Percentiles rank a stretch among this genome's conserved stretches.
These are phyloP conservation scores for Coffea canephora DNA, from an alignment of 257 asterid genomes.

Conservation along the genomic window DNA sequence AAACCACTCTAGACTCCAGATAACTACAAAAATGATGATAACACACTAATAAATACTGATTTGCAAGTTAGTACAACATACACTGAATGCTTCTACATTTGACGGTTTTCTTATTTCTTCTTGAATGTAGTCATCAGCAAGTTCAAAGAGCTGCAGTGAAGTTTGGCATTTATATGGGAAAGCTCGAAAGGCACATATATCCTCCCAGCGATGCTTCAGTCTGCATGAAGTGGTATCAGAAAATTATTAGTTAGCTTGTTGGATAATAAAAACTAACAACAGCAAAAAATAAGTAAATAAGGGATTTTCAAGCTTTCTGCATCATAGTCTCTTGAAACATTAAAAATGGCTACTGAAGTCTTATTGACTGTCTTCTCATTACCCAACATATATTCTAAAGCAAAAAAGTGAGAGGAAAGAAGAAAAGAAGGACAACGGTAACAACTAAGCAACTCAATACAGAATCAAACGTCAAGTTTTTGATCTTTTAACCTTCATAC, in stretches of 20 bases:
- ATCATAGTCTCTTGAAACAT: background rate
- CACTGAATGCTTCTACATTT: conserved; percentile 55
- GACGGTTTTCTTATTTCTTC: conserved; percentile 81
- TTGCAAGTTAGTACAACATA: conserved; percentile 37
- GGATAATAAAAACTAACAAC: background rate
- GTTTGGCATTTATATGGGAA: conserved; percentile 72
- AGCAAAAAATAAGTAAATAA: background rate
- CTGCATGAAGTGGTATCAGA: conserved; percentile 34
- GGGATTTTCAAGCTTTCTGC: background rate
- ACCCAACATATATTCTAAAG: background rate
- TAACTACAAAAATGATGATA: background rate
- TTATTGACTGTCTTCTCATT: background rate
- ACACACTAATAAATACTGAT: background rate
- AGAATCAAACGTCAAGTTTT: background rate
- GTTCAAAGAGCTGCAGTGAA: conserved; percentile 69
- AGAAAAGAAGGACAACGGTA: background rate
- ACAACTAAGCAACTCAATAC: background rate
- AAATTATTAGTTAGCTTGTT: conserved; percentile 1
- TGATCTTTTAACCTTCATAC: background rate
- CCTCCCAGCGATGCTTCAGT: conserved; percentile 68
- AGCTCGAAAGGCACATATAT: conserved; percentile 70
- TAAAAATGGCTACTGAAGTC: background rate
- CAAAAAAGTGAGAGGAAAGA: background rate
- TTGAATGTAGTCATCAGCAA: conserved; percentile 81
- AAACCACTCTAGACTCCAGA: background rate